Base-by-base conservation (phyloP, 495 filamentous ascomycete genomes). In the Neurospora tetrasperma region DNA sequence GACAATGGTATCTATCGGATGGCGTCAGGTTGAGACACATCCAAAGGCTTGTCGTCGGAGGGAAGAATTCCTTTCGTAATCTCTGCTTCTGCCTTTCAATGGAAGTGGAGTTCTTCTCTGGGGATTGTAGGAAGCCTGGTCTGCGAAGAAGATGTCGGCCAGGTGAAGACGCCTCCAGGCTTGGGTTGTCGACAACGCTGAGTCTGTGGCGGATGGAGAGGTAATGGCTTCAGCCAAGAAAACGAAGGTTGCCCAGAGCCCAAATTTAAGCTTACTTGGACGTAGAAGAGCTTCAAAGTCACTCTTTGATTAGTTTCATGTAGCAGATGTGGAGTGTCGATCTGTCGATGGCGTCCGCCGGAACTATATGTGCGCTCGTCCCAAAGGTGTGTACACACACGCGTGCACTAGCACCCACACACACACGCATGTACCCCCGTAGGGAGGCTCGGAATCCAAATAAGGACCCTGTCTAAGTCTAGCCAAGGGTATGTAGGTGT, bases 271-370 rank as follows among this genome's bases (percentile, higher is more conserved):
- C 27, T 66, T 66, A 66, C 54, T 66, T 66, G 54, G 14, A 18
- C 54, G 27, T 14, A 66, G 27, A 18, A 66, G 27, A 66, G 54
- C 23, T 66, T 31, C 12, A 31, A 66, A 14, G 27, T 62, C 54
- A 23, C 23, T 31, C 23, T 62, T 31, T 62, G 54, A 62, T 31
- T 9, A 66, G 27, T 35, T 66, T 66, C 27, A 66, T 14, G 54
- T 66, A 66, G 62, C 71, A 76, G 73, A 71, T 73, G 77, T 75
- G 75, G 77, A 78, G 72, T 71, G 77, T 70, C 77, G 77, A 78
- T 78, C 75, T 73, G 69, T 74, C 54, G 69, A 73, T 73, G 74
- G 74, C 74, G 69, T 68, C 41, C 46, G 27, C 59, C 59, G 62
- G 72, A 66, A 66, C 59, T 72, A 75, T 75, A 75, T 73, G 73